Evolutionary conservation across 2,329 filamentous ascomycete genomes (phyloP), one percentile per base, ranked within the genome.

Genomic region (Nothophoma quercina): DNA sequence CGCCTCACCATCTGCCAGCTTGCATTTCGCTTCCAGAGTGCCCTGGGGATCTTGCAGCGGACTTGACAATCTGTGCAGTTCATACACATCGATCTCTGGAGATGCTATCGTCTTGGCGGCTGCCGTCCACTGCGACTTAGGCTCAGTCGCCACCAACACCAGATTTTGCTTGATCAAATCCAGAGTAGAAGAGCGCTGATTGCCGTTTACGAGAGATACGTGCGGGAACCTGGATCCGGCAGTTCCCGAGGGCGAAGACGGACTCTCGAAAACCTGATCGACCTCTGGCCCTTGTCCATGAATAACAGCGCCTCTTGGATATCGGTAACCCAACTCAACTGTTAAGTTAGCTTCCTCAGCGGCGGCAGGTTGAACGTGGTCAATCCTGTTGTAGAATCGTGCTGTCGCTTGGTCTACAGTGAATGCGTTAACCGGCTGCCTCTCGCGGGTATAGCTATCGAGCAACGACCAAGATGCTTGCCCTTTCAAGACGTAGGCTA

Each of bases 401-500:
- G 5, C 16, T 1, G 34, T 48, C 16, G 44, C 44, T 19, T 48
- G 44, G 21, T 39, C 44, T 12, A 46, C 42, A 4, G 16, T 26
- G 15, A 35, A 35, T 6, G 30, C 32, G 7, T 36, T 26, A 26
- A 74, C 68, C 8, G 70, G 72, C 49, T 74, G 65, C 16, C 72
- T 68, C 42, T 75, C 72, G 21, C 34, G 16, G 19, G 55, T 60
- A 58, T 57, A 71, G 2, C 62, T 59, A 6, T 60, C 43, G 8
- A 75, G 64, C 2, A 75, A 56, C 1, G 19, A 48, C 1, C 56
- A 36, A 8, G 46, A 40, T 1, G 70, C 72, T 9, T 55, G 41
- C 5, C 64, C 68, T 23, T 62, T 59, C 21, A 68, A 51, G 4
- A 71, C 68, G 46, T 64, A 71, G 2, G 69, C 70, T 3, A 74